Evolutionary conservation across 805 yeast species (phyloP).

Genomic region (Metschnikowia kunwiensis): DNA sequence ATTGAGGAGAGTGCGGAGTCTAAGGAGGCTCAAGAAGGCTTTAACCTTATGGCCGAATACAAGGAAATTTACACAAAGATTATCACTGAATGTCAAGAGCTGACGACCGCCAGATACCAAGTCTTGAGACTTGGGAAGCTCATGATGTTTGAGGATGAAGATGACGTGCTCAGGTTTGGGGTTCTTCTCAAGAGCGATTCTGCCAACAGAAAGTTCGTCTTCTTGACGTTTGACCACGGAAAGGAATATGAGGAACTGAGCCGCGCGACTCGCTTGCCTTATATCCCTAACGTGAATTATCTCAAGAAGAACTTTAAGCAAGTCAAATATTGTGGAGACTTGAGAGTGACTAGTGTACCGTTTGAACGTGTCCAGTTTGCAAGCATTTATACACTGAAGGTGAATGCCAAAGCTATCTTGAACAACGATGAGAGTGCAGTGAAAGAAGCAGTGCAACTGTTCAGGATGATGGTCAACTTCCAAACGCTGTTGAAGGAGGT

Average conservation of each 20-base stretch:
- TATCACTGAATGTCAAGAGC: constrained; percentile 44
- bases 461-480: constrained; percentile 32
- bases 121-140: constrained; percentile 53
- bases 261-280: constrained; percentile 31
- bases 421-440: constrained; percentile 36
- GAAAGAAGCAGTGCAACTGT: constrained; percentile 32
- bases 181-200: constrained; percentile 47
- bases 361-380: constrained; percentile 43
- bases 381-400: constrained; percentile 34
- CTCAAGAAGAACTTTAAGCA: constrained; percentile 33
- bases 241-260: constrained; percentile 24
- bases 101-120: constrained; percentile 46
- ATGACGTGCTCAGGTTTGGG: constrained; percentile 46
- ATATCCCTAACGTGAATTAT: constrained; percentile 33
- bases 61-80: constrained; percentile 44
- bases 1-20: constrained; percentile 35
- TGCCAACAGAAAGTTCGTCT: constrained; percentile 29
- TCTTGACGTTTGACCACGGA: constrained; percentile 48
- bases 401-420: constrained; percentile 33
- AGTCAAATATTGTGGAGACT: constrained; percentile 32
- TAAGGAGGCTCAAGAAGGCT: constrained; percentile 44
- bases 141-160: constrained; percentile 52
- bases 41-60: constrained; percentile 45
- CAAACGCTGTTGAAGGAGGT: constrained; percentile 45
- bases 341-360: constrained; percentile 41